Conservation (phyloP, 2,329 filamentous ascomycete genomes). For the Botrytis hyacinthi region DNA sequence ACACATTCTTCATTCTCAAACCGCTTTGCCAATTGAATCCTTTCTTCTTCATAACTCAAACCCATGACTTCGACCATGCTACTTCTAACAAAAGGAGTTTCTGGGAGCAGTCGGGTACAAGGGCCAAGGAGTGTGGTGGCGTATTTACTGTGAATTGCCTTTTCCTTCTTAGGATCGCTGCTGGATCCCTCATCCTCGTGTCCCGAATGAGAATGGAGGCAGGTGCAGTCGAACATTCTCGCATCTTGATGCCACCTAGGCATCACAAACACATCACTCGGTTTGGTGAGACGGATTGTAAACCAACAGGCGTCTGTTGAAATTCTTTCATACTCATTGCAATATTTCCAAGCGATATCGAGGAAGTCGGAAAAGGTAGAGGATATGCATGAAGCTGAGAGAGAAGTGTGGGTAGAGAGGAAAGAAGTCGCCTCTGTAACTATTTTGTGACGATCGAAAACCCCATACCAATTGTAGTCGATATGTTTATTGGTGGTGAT, state of each 20-base stretch:
- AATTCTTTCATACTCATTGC: neutral
- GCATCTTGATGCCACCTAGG: neutral
- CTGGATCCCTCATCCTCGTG: neutral
- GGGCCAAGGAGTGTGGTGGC: neutral
- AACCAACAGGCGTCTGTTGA: neutral
- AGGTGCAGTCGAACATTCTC: neutral
- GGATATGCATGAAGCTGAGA: neutral
- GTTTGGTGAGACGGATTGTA: neutral
- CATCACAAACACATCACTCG: neutral
- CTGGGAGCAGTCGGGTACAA: neutral
- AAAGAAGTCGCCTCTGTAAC: neutral
- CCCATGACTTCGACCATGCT: neutral
- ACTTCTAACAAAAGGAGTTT: neutral
- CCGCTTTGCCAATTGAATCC: neutral
- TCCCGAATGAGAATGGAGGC: neutral
- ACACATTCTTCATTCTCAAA: neutral
- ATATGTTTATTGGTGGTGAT: neutral
- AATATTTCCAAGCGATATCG: neutral
- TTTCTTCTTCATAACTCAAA: neutral
- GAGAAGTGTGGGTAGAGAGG: neutral
- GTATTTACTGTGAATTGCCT: neutral
- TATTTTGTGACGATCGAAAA: neutral
- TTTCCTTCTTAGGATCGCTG: neutral
- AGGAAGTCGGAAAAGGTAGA: neutral
- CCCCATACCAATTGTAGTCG: neutral